Base-by-base conservation (phyloP, 768 basidiomycete genomes). In the Ramaria rubella region DNA sequence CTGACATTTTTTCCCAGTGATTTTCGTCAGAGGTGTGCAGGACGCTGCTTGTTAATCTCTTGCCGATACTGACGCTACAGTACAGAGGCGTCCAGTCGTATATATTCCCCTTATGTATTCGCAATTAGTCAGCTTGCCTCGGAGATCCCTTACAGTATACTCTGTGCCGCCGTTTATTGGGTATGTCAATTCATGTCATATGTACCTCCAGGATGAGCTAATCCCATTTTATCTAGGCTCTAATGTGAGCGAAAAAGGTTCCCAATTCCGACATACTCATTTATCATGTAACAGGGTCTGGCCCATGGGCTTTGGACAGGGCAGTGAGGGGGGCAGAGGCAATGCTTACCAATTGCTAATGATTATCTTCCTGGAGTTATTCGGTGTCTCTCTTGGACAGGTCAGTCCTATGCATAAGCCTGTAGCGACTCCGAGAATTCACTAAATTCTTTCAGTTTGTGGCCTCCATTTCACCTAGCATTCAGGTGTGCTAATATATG, bases 71-170 rank as follows among this genome's bases (percentile, higher is more conserved):
- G n/a, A n/a, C n/a, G n/a, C n/a, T n/a, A n/a, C 52, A 11, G 11
- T 49, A 7, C 65, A 76, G 90, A 93, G 71, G 78, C 87, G 0
- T 87, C 85, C 2, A 88, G 87, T 70, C 81, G 87, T 58, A 93
- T 94, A 64, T 94, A 94, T 70, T 87, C 85, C 0, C 85, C 89
- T 0, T 84, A 83, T 57, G 88, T 91, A 21, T 94, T 94, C 66
- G 87, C 90, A 29, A 77, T 90, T 31, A 82, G 85, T 2, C 92
- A 94, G 65, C 75, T 94, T 24, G 66, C 89, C 14, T 85, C 90
- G 42, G 91, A 95, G 69, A 77, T 88, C 55, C 92, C 90, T 0
- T 87, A 85, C 68, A 84, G 79, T 48, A 65, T 87, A 30, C 64
- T 88, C 14, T 91, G 88, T 61, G 85, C 79, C 11, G 64, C 81